phyloP scores from a whole-genome alignment of 257 asterid species.

The Dorcoceras hygrometricum region DNA sequence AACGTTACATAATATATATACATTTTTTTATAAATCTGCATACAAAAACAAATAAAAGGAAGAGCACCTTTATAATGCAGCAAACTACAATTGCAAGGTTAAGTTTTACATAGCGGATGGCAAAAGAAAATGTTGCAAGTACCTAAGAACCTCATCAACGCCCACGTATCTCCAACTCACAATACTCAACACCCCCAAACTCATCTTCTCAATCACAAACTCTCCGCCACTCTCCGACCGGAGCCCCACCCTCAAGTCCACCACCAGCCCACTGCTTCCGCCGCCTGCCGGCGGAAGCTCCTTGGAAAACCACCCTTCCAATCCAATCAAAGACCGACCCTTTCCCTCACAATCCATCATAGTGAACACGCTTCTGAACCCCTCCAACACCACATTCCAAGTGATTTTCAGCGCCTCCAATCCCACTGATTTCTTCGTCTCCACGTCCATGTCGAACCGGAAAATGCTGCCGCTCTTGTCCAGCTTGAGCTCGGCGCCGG shows the following conservation, averaged over 20 bases:
- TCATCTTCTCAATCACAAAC: constrained; percentile 54
- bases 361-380: constrained; percentile 48
- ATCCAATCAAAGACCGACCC: constrained; percentile 63
- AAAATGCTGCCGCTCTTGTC: constrained; percentile 37
- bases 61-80: too few relatives aligned
- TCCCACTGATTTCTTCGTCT: constrained; percentile 2
- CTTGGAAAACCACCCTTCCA: constrained; percentile 86
- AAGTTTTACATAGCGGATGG: constrained; percentile 11
- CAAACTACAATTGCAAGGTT: too few relatives aligned
- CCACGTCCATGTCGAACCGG: constrained; percentile 49
- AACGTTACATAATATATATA: too few relatives aligned
- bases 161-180: constrained; percentile 80
- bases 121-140: constrained; percentile 74
- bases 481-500: constrained; percentile 34
- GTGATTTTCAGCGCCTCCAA: constrained; percentile 45
- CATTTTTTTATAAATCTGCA: too few relatives aligned
- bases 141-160: constrained; percentile 77
- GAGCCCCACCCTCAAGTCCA: constrained; percentile 71
- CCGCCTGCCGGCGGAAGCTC: constrained; percentile 57
- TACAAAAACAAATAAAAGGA: too few relatives aligned
- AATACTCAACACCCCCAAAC: constrained; percentile 70
- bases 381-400: constrained; percentile 67
- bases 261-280: constrained; percentile 61
- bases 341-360: constrained; percentile 77
- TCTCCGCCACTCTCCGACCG: constrained; percentile 36